Percentiles rank a stretch among this genome's conserved stretches.
phyloP scores from a whole-genome alignment of 2,329 filamentous ascomycete species.

The Exophiala aquamarina region DNA sequence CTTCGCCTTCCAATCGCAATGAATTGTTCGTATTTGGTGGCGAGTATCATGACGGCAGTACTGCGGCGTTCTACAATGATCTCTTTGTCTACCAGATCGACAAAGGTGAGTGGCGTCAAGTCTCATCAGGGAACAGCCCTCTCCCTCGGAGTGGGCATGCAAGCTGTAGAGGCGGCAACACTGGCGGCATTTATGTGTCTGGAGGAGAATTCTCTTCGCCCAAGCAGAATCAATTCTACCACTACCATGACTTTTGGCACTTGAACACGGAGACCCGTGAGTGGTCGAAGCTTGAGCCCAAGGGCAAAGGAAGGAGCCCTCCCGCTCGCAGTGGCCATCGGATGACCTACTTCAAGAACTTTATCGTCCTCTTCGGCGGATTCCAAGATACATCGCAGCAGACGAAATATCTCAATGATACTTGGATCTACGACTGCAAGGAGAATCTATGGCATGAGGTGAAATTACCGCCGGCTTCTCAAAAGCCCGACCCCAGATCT shows the following conservation, averaged over 20 bases:
- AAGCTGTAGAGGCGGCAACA: conserved; percentile 87
- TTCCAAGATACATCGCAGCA: conserved; percentile 96
- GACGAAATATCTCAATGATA: conserved; percentile 87
- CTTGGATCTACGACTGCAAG: conserved; percentile 93
- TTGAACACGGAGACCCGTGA: conserved; percentile 81
- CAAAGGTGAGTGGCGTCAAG: conserved; percentile 83
- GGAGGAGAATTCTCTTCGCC: conserved; percentile 93
- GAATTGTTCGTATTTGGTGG: conserved; percentile 91
- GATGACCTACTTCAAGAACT: conserved; percentile 97
- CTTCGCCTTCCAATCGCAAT: conserved; percentile 81
- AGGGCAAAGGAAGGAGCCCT: conserved; percentile 69
- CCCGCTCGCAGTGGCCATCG: conserved; percentile 87
- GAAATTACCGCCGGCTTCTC: conserved; percentile 70
- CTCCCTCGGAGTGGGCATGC: conserved; percentile 90
- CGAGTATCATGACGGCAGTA: conserved; percentile 90
- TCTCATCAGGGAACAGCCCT: conserved; percentile 88
- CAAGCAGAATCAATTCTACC: conserved; percentile 97
- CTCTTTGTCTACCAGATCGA: conserved; percentile 72
- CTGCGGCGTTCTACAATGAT: conserved; percentile 70
- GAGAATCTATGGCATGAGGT: conserved; percentile 84
- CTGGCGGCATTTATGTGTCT: conserved; percentile 84
- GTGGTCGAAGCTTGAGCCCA: conserved; percentile 84
- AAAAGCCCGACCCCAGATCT: conserved; percentile 86
- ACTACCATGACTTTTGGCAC: conserved; percentile 98
- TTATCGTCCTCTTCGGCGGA: conserved; percentile 91